A percentile compares a stretch with the other conserved stretches of the same genome.
These are phyloP conservation scores for Amoebophrya sp. DNA, from an alignment of 169 alveolate species.

Conservation along the genomic window DNA sequence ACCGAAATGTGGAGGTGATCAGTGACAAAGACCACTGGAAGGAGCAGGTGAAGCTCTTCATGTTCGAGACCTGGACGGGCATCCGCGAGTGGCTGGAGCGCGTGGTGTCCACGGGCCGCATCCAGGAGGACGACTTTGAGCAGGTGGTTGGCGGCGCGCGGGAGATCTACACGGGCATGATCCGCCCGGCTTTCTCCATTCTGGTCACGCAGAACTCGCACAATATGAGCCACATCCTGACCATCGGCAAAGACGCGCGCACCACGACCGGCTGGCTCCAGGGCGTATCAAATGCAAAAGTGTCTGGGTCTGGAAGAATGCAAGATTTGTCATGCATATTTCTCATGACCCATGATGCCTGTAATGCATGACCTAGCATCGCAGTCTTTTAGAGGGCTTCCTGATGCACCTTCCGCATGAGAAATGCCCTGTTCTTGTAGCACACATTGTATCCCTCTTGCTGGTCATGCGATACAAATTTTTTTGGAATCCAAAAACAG, in stretches of 20 bases:
- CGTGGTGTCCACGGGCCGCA: background rate
- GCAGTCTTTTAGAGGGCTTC: too few species aligned
- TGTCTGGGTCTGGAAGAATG: too few species aligned
- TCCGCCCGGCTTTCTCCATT: background rate
- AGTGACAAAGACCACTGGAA: background rate
- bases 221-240: conserved; percentile 14
- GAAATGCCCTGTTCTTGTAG: too few species aligned
- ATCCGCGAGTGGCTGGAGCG: conserved; percentile 24
- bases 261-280: background rate
- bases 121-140: background rate
- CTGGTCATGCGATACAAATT: too few species aligned
- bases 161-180: background rate
- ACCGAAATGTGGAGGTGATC: conserved; percentile 11
- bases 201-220: conserved; percentile 13
- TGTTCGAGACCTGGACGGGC: background rate
- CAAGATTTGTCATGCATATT: too few species aligned
- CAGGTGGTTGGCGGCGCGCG: conserved; percentile 25
- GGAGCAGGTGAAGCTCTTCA: background rate
- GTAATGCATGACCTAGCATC: too few species aligned
- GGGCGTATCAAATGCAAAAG: too few species aligned
- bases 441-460: too few species aligned
- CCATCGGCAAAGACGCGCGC: background rate
- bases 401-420: too few species aligned
- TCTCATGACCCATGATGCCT: too few species aligned
- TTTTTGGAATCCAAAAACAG: too few species aligned